Evolutionary conservation across 2,329 filamentous ascomycete genomes (phyloP).

Genomic region (Zymoseptoria tritici): DNA sequence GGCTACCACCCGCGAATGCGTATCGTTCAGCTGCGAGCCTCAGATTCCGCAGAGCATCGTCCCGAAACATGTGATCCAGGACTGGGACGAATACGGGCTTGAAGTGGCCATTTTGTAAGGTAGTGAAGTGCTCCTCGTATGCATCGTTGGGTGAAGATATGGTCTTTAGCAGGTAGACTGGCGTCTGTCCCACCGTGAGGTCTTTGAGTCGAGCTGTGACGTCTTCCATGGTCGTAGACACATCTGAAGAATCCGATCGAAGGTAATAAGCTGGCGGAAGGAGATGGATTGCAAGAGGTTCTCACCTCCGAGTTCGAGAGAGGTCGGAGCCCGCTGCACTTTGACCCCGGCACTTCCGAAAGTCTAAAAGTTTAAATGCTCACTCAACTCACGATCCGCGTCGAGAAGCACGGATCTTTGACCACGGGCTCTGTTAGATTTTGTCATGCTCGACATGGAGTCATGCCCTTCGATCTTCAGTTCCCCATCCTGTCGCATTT

Average conservation of each 20-base stretch:
- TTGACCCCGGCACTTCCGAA: neutral
- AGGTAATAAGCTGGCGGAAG: neutral
- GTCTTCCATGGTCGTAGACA: slow-evolving; percentile 18
- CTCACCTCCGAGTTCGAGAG: neutral
- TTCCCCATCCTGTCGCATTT: slow-evolving; percentile 35
- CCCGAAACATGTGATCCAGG: slow-evolving; percentile 61
- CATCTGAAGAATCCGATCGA: neutral
- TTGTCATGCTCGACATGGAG: slow-evolving; percentile 13
- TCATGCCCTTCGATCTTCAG: slow-evolving; percentile 30
- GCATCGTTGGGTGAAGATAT: slow-evolving; percentile 63
- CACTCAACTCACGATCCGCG: neutral
- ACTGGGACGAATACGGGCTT: slow-evolving; percentile 68
- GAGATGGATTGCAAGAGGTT: neutral
- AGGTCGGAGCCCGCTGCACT: neutral
- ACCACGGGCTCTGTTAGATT: slow-evolving; percentile 8
- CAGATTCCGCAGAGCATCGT: slow-evolving; percentile 50
- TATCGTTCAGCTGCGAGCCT: slow-evolving; percentile 43
- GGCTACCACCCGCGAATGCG: slow-evolving; percentile 31
- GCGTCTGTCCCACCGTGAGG: slow-evolving; percentile 31
- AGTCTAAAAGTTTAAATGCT: neutral
- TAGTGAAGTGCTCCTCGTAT: slow-evolving; percentile 62
- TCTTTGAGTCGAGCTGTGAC: slow-evolving; percentile 17
- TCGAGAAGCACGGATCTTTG: neutral
- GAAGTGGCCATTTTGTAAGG: slow-evolving; percentile 43
- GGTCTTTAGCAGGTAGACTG: slow-evolving; percentile 70